Conservation (phyloP, 805 yeast species). For the Starmerella sp. region DNA sequence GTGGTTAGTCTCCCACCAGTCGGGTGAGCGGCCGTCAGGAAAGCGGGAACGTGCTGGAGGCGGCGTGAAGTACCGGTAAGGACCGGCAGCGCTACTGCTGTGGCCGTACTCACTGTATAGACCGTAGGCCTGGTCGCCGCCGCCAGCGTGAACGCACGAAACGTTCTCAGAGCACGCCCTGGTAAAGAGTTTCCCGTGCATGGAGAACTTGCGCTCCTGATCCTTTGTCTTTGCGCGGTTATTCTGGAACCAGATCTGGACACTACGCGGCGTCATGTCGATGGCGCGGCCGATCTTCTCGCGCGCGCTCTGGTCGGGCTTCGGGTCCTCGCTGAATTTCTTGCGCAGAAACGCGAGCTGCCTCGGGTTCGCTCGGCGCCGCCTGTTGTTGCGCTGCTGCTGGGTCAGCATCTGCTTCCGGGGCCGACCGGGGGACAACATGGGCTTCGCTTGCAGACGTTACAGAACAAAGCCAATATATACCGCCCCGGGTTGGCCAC, state of each 20-base stretch:
- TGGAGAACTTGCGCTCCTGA: constrained; percentile 12
- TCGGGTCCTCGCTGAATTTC: constrained; percentile 62
- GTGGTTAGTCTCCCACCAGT: not conserved
- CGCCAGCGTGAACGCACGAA: constrained; percentile 13
- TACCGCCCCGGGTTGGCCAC: not conserved
- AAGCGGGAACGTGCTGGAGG: not conserved
- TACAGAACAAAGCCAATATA: not conserved
- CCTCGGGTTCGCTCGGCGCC: constrained; percentile 72
- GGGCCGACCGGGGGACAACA: not conserved
- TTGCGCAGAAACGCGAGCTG: constrained; percentile 54
- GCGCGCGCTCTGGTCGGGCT: constrained; percentile 39
- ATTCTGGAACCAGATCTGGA: constrained; percentile 89
- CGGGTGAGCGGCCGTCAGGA: not conserved
- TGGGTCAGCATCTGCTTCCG: constrained; percentile 24
- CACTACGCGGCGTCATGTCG: constrained; percentile 78
- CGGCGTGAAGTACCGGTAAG: not conserved
- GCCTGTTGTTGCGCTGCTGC: constrained; percentile 34
- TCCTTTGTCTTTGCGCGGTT: constrained; percentile 43
- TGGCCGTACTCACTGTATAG: not conserved
- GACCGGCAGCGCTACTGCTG: not conserved
- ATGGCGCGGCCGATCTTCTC: constrained; percentile 53
- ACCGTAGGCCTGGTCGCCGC: not conserved
- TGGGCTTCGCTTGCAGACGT: not conserved
- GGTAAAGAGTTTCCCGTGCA: not conserved
- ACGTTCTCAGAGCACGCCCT: constrained; percentile 8